Conservation (phyloP, 78 protist species). For the Planoprotostelium fungivorum region DNA sequence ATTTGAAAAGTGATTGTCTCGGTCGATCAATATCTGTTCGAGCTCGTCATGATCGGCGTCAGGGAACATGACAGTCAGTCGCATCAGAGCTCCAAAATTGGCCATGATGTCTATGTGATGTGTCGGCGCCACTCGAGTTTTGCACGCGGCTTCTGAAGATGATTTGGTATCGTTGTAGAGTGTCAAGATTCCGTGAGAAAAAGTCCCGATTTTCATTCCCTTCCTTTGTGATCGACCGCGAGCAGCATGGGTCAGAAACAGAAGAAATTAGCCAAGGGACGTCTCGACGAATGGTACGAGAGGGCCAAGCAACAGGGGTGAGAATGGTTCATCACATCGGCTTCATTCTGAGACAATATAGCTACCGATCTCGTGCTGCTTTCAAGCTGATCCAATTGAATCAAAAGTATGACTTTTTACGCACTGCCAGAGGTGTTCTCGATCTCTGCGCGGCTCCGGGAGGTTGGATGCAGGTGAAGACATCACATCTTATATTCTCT, state of each 20-base stretch:
- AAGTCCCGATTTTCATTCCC: too few relatives aligned
- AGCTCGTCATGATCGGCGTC: background rate
- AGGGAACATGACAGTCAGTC: background rate
- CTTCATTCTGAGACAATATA: too few relatives aligned
- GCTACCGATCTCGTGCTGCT: slow-evolving; percentile 94
- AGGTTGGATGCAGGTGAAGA: slow-evolving; percentile 71
- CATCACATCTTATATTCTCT: slow-evolving; percentile 1
- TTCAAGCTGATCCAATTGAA: slow-evolving; percentile 98
- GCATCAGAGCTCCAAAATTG: background rate
- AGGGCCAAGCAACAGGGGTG: slow-evolving; percentile 98
- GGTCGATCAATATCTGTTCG: background rate
- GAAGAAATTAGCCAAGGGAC: slow-evolving; percentile 80
- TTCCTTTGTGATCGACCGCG: too few relatives aligned
- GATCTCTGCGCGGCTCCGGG: slow-evolving; percentile 99
- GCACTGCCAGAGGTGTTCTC: slow-evolving; percentile 63
- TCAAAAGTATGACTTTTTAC: slow-evolving; percentile 89
- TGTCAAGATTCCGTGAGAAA: too few relatives aligned
- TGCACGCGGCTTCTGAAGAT: too few relatives aligned
- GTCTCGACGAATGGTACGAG: slow-evolving; percentile 90
- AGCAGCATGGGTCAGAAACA: slow-evolving; percentile 69
- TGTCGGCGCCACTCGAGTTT: too few relatives aligned
- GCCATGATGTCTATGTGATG: too few relatives aligned
- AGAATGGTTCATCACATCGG: background rate
- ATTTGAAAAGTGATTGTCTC: background rate
- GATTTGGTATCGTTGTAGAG: too few relatives aligned